These are phyloP conservation scores for Hypericum perforatum DNA, from an alignment of 345 rosid species.

Conservation along the genomic window DNA sequence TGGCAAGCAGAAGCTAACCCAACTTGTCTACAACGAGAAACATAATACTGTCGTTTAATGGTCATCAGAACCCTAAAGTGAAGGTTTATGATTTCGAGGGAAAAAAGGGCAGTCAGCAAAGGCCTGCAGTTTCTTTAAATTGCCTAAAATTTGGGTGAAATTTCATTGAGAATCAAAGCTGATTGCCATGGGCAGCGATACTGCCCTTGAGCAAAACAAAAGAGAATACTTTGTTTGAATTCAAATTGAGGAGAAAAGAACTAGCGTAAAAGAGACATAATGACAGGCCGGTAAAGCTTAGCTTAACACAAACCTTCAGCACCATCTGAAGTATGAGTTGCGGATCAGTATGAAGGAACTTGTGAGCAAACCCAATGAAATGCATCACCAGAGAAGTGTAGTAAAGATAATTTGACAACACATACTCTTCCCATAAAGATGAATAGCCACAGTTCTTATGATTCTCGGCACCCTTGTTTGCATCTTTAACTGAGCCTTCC, in stretches of 20 bases:
- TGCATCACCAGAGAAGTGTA: conserved; percentile 88
- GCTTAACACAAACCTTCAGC: conserved; percentile 51
- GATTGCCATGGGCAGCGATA: too few relatives aligned
- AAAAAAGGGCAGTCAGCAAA: too few relatives aligned
- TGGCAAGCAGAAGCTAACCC: too few relatives aligned
- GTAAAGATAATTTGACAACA: conserved; percentile 72
- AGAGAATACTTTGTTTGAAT: too few relatives aligned
- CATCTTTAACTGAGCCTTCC: conserved; percentile 34
- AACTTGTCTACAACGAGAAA: too few relatives aligned
- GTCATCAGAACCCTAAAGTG: too few relatives aligned
- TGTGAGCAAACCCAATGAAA: conserved; percentile 91
- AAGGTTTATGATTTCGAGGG: too few relatives aligned
- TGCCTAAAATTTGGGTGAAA: too few relatives aligned
- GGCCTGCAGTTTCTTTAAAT: too few relatives aligned
- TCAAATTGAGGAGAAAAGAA: neutral
- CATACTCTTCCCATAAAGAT: conserved; percentile 57
- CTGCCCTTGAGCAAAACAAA: too few relatives aligned
- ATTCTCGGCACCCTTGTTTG: conserved; percentile 25
- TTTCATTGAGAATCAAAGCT: too few relatives aligned
- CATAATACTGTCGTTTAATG: too few relatives aligned
- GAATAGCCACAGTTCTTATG: conserved; percentile 40
- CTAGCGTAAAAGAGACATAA: conserved; percentile 1
- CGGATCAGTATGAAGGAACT: conserved; percentile 85
- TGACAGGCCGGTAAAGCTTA: neutral
- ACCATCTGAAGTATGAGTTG: conserved; percentile 74